phyloP scores from a whole-genome alignment of 768 basidiomycete species.

The Mycena epipterygia region DNA sequence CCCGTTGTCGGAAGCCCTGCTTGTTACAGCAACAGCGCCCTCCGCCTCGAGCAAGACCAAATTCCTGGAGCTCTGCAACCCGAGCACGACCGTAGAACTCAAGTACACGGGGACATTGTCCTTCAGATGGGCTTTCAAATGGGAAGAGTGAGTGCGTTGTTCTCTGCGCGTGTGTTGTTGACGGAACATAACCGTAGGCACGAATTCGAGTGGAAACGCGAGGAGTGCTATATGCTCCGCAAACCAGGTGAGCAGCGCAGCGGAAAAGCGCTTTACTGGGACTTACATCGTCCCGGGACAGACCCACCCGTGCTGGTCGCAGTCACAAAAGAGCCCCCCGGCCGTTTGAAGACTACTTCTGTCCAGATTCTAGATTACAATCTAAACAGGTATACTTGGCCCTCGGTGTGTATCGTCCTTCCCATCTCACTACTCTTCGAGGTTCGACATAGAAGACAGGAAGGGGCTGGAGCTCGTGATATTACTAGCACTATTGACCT shows the following conservation, averaged over 20 bases:
- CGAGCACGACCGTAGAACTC: conserved; percentile 76
- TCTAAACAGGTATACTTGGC: conserved; percentile 72
- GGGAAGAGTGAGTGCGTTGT: conserved; percentile 78
- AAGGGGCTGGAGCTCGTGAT: conserved; percentile 88
- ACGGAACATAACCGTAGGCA: conserved; percentile 60
- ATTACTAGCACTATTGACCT: conserved; percentile 81
- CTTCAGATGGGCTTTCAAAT: conserved; percentile 85
- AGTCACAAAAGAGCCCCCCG: conserved; percentile 81
- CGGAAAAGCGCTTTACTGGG: too few relatives aligned
- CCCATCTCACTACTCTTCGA: conserved; percentile 39
- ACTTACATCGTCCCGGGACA: too few relatives aligned
- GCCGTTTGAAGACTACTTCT: conserved; percentile 71
- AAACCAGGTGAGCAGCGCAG: too few relatives aligned
- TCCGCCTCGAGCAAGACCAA: conserved; percentile 78
- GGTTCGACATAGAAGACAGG: conserved; percentile 87
- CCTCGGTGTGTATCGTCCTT: background rate
- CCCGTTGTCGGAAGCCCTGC: conserved; percentile 74
- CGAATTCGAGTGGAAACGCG: conserved; percentile 88
- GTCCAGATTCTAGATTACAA: conserved; percentile 91
- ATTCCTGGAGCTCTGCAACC: conserved; percentile 82
- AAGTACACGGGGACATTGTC: conserved; percentile 80
- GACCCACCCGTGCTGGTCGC: conserved; percentile 91
- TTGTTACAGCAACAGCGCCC: conserved; percentile 77
- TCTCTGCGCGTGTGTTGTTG: background rate
- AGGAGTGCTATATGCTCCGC: conserved; percentile 62